Base-by-base conservation (phyloP, 306 rosid genomes). In the Trichosanthes cucumerina region DNA sequence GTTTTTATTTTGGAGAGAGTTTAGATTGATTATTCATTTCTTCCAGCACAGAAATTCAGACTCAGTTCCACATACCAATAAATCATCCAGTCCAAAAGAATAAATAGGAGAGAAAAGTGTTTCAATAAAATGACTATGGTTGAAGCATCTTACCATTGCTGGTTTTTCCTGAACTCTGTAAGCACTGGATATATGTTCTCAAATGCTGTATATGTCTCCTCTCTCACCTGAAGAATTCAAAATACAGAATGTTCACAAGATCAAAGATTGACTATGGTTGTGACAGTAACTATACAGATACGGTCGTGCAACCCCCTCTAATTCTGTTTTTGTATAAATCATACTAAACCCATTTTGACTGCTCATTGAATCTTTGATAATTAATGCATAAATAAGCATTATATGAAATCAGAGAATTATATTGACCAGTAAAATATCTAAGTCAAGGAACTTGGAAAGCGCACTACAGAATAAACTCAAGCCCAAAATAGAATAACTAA, bases 171-270 rank as follows among this genome's bases (percentile, higher is more conserved):
- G 88, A 92, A 95, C 85, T 91, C 97, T 16, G 91, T 88, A 74
- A 95, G 97, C 78, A 95, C 96, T 0, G 97, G 99, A 63, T 92
- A 95, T 70, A 95, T 95, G 87, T 95, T 92, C 86, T 95, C 97
- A 73, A 95, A 95, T 68, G 99, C 99, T 62, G 89, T 84, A 75
- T 95, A 95, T 19, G 99, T 95, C 85, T 95, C 97, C 24, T 88
- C 90, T 80, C 98, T 92, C 87, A 92, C 97, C 99, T 95, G 53
- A 54, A 62, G 19, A 77, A 43, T 28, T 14, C 49, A 80, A 33
- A 78, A 26, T 19, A 44, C n/a, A 70, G 21, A 69, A 71, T 15
- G 24, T 71, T 5, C 39, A 10, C 47, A 43, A 70, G 13, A 31
- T 49, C 44, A 49, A 73, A 71, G 4, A 66, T 39, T 28, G 46